Base-by-base conservation (phyloP, 2,329 filamentous ascomycete genomes). In the Phyllosticta citrichinensis region DNA sequence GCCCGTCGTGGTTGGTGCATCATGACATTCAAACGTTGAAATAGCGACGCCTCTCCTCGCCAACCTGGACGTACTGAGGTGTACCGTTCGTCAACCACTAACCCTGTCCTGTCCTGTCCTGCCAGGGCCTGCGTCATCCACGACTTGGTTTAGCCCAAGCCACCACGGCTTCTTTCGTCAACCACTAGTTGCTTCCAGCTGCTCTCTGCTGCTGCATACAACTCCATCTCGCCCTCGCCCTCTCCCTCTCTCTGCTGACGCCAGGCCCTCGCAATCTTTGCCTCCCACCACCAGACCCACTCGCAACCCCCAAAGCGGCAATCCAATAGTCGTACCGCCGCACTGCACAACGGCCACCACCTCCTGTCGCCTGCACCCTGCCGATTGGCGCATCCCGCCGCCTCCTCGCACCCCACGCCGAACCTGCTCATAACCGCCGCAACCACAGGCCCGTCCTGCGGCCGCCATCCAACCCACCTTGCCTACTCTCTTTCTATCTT, bases 381-480 rank as follows among this genome's bases (percentile, higher is more conserved):
- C 59, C 55, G 55, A 57, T 61, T 61, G 58, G 58, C 52, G 52
- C 57, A 55, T 27, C 57, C 11, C 52, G 19, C 52, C 40, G 25
- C 35, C 58, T 30, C 58, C 53, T 20, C 40, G 40, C 40, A 47
- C 40, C 40, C 35, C 40, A 47, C 40, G 40, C 40, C 40, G 40
- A 47, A 47, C 40, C 14, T 47, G 40, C 17, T 47, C 40, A 47
- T 19, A 33, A 19, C 35, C 58, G 40, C 53, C 40, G 53, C 59
- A 52, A 52, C 52, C 57, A 55, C 55, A 61, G 30, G 59, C 57
- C 30, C 55, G 52, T 50, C 52, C 61, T 63, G 52, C 53, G 89
- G 77, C 73, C 82, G 51, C 76, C 79, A 60, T 87, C 22, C 14
- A 19, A 40, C 40, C 53, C 20, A n/a, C 25, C 40, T 52, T 22